A percentile compares a stretch with the other conserved stretches of the same genome.
Evolutionary conservation across 768 basidiomycete species (phyloP).

Genomic region (Psilocybe sp.): DNA sequence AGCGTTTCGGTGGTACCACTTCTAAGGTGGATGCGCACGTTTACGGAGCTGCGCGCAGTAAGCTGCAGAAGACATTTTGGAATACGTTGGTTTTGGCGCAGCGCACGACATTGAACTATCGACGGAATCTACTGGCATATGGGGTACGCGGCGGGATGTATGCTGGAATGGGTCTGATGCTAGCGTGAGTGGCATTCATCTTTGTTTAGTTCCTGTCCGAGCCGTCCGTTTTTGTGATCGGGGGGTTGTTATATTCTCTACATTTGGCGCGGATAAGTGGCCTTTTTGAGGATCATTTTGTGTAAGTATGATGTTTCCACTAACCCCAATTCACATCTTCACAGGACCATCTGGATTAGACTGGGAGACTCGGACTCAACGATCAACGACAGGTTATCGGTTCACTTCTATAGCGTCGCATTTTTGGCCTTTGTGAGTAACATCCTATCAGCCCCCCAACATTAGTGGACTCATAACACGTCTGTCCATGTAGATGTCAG

Average conservation of each 20-base stretch:
- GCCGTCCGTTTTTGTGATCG: too few species aligned
- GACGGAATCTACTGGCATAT: constrained; percentile 54
- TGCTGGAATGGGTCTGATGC: constrained; percentile 44
- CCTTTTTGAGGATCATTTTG: too few species aligned
- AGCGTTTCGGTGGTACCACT: too few species aligned
- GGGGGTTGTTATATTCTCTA: too few species aligned
- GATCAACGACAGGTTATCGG: constrained; percentile 47
- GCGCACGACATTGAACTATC: constrained; percentile 47
- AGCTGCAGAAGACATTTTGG: constrained; percentile 30
- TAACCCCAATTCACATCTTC: not conserved
- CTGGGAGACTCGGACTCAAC: constrained; percentile 37
- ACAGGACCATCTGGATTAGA: constrained; percentile 51
- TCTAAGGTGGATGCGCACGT: too few species aligned
- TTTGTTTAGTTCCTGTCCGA: too few species aligned
- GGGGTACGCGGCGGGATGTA: constrained; percentile 59
- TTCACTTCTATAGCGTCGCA: constrained; percentile 56
- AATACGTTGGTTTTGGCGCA: constrained; percentile 46
- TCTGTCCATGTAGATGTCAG: constrained; percentile 40
- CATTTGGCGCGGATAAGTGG: too few species aligned
- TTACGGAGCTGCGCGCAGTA: too few species aligned
- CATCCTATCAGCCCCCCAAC: not conserved
- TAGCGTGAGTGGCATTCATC: constrained; percentile 30
- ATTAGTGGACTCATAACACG: not conserved
- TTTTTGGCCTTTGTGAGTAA: constrained; percentile 45
- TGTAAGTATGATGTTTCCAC: too few species aligned